Base-by-base conservation (phyloP, 352 stramenopile genomes). In the Phytophthora vignae region DNA sequence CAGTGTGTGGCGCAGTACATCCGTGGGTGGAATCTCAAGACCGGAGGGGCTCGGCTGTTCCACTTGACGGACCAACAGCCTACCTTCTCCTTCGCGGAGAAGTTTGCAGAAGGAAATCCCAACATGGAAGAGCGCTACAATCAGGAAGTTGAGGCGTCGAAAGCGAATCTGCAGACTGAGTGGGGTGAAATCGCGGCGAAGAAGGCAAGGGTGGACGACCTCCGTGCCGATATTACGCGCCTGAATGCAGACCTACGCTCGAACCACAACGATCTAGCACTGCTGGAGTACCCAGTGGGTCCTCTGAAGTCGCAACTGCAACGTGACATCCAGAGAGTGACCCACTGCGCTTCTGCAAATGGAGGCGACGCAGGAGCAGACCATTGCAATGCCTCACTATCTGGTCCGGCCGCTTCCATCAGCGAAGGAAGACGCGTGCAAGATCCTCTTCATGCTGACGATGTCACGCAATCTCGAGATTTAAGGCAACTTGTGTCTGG, bases 1-100 rank as follows among this genome's bases (percentile, higher is more conserved):
- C 36, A 67, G n/a, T 17, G 54, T 31, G 80, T 87, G 2, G 76
- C 64, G 1, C 9, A 29, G 65, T 90, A 87, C 29, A 79, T 87
- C 65, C 80, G 82, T 4, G 29, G 1, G 2, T 84, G 78, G 64
- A 84, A 82, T 17, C 5, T 68, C 2, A 44, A 15, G 4, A 59
- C 50, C 2, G 21, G 11, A 19, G 36, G 59, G 17, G 1, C 22
- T 1, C 56, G 73, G n/a, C 17, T 90, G 3, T 90, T 90, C 44
- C 71, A 88, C 52, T 69, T 83, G 53, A 82, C 22, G 8, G 53
- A 85, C 14, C 69, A 79, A 22, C 50, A 33, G 6, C 63, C 76
- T 14, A 88, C 82, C 1, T 67, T 79, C n/a, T 55, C 77, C 3
- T 88, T 90, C 59, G 80, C 15, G 1, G 40, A 33, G 3, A 50